Evolutionary conservation across 768 basidiomycete species (phyloP).

Genomic region (Trametes coccinea): DNA sequence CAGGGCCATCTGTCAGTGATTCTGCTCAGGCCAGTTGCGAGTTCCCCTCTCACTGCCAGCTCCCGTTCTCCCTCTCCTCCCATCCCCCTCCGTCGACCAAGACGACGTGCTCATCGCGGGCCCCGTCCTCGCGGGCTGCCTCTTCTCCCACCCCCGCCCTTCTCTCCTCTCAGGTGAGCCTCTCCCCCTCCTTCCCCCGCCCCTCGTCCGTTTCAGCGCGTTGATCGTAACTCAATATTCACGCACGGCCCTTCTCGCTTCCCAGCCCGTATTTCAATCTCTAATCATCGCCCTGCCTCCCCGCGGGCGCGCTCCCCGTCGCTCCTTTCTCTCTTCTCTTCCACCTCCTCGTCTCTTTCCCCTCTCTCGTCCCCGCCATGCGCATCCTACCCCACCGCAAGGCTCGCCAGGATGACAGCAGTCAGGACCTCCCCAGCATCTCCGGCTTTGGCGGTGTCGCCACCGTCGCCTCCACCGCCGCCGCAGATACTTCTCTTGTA

Average conservation of each 20-base stretch:
- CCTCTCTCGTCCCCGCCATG: constrained; percentile 8
- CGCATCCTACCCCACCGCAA: constrained; percentile 14
- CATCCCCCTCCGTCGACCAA: constrained; percentile 17
- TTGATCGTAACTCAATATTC: constrained; percentile 6
- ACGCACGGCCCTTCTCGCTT: not conserved
- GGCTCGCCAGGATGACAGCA: constrained; percentile 1
- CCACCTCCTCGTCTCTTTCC: constrained; percentile 12
- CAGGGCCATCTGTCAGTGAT: too few relatives aligned
- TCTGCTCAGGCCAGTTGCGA: too few relatives aligned
- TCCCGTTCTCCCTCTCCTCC: not conserved
- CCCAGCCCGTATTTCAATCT: constrained; percentile 14
- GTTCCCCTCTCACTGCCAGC: not conserved
- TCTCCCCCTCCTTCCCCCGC: not conserved
- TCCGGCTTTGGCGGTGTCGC: constrained; percentile 3
- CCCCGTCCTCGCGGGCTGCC: constrained; percentile 11
- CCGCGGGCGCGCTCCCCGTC: constrained; percentile 18
- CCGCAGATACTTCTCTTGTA: not conserved
- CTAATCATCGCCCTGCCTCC: constrained; percentile 17
- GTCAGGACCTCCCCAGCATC: not conserved
- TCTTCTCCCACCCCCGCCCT: not conserved
- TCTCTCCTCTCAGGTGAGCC: constrained; percentile 12
- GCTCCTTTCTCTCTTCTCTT: constrained; percentile 22
- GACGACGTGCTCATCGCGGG: constrained; percentile 15
- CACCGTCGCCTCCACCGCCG: not conserved
- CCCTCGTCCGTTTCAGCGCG: not conserved